These are phyloP conservation scores for Boletus reticulatus DNA, from an alignment of 768 basidiomycete genomes.

Conservation along the genomic window DNA sequence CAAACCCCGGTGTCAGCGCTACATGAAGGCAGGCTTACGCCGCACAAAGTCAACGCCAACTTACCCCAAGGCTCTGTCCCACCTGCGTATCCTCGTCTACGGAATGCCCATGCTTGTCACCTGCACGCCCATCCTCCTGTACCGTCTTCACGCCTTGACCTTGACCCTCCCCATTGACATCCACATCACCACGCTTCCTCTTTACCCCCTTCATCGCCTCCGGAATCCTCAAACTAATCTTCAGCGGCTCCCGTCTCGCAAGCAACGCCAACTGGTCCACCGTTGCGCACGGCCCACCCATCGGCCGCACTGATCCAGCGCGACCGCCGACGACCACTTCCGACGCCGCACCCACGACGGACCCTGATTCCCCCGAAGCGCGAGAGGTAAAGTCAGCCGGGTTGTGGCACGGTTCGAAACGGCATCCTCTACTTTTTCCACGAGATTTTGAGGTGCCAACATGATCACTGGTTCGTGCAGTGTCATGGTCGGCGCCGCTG, in stretches of 20 bases:
- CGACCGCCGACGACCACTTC: not conserved
- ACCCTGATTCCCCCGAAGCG: too few species aligned
- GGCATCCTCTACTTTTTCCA: not conserved
- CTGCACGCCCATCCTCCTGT: not conserved
- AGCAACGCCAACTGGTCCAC: conserved; percentile 14
- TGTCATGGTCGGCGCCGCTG: too few species aligned
- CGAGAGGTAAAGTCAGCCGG: too few species aligned
- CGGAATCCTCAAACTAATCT: conserved; percentile 9
- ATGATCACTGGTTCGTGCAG: too few species aligned
- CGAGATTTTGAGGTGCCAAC: too few species aligned
- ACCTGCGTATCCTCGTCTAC: not conserved
- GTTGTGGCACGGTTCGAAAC: not conserved
- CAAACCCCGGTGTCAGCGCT: too few species aligned
- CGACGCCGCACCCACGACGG: not conserved
- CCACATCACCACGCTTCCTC: conserved; percentile 8
- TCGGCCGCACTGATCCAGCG: not conserved
- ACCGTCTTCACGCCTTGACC: not conserved
- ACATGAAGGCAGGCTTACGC: not conserved
- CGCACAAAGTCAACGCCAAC: not conserved
- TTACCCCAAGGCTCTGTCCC: not conserved
- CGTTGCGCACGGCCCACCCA: conserved; percentile 23
- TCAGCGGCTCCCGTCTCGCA: conserved; percentile 13
- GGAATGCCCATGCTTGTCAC: not conserved
- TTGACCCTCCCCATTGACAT: too few species aligned
- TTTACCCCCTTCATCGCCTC: conserved; percentile 8